A percentile compares a stretch with the other conserved stretches of the same genome.
Evolutionary conservation across 371 early-diverging fungal genomes (phyloP).

Genomic region (Dipsacomyces acuminosporus): DNA sequence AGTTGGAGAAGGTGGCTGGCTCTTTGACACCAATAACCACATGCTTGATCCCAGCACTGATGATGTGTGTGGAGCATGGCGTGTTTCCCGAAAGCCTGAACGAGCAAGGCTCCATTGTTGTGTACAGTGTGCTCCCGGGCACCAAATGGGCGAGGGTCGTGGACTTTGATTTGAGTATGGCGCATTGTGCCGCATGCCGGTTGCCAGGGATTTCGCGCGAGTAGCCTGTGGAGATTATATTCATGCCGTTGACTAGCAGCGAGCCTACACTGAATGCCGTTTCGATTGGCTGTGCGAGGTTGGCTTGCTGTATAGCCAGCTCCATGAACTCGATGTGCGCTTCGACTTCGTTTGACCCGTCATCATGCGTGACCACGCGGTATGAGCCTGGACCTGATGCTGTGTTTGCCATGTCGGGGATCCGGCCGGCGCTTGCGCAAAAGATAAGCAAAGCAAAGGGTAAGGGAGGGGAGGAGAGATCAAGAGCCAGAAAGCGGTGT

Average conservation of each 20-base stretch:
- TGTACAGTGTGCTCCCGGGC: constrained; percentile 34
- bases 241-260: constrained; percentile 55
- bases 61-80: constrained; percentile 41
- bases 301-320: constrained; percentile 73
- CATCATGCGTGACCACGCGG: not conserved
- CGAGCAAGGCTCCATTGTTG: constrained; percentile 49
- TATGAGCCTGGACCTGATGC: not conserved
- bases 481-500: too few species aligned
- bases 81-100: constrained; percentile 39
- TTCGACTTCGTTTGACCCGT: constrained; percentile 32
- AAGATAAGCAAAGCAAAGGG: too few species aligned
- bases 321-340: constrained; percentile 55
- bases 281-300: constrained; percentile 65
- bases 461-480: too few species aligned
- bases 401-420: not conserved
- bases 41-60: constrained; percentile 63
- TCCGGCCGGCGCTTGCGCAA: not conserved
- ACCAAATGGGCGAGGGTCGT: constrained; percentile 28
- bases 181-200: constrained; percentile 44
- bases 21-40: constrained; percentile 87
- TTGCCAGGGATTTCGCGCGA: constrained; percentile 45
- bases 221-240: constrained; percentile 42
- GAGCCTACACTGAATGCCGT: constrained; percentile 93
- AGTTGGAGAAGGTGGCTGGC: constrained; percentile 76
- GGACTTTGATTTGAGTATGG: constrained; percentile 26